Conservation (phyloP, 2,329 filamentous ascomycete species). For the Venturia effusa region DNA sequence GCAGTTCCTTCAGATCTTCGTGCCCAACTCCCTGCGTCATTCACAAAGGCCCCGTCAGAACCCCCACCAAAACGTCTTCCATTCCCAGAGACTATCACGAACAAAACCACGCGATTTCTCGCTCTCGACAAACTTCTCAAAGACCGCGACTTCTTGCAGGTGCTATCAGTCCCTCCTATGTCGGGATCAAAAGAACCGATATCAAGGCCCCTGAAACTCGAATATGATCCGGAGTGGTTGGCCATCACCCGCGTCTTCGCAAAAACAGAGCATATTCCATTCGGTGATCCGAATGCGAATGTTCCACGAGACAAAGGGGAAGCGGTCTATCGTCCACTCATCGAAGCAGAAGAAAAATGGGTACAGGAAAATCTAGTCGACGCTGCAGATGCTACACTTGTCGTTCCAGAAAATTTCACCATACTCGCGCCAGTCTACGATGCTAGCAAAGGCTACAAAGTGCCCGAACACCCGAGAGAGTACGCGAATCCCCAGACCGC, state of each 20-base stretch:
- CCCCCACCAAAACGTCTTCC: constrained; percentile 25
- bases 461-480: constrained; percentile 58
- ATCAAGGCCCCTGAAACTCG: constrained; percentile 46
- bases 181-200: constrained; percentile 20
- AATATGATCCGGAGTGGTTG: constrained; percentile 92
- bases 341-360: constrained; percentile 66
- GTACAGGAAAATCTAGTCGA: constrained; percentile 64
- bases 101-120: constrained; percentile 72
- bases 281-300: constrained; percentile 48
- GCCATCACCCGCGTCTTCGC: constrained; percentile 82
- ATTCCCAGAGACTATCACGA: constrained; percentile 61
- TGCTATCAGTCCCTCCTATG: constrained; percentile 51
- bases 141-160: constrained; percentile 69
- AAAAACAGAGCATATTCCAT: constrained; percentile 40
- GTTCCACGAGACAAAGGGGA: constrained; percentile 56
- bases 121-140: constrained; percentile 86
- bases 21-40: constrained; percentile 13
- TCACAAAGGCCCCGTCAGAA: constrained; percentile 25
- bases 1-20: constrained; percentile 10
- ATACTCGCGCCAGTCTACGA: constrained; percentile 65
- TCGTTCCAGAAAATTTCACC: constrained; percentile 68
- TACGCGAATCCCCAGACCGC: constrained; percentile 80
- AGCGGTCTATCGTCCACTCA: constrained; percentile 53
- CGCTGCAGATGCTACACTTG: constrained; percentile 43
- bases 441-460: constrained; percentile 36